Percentiles rank a stretch among this genome's conserved stretches.
Conservation (phyloP, 139 green algal species). For the Gonium pectorale region DNA sequence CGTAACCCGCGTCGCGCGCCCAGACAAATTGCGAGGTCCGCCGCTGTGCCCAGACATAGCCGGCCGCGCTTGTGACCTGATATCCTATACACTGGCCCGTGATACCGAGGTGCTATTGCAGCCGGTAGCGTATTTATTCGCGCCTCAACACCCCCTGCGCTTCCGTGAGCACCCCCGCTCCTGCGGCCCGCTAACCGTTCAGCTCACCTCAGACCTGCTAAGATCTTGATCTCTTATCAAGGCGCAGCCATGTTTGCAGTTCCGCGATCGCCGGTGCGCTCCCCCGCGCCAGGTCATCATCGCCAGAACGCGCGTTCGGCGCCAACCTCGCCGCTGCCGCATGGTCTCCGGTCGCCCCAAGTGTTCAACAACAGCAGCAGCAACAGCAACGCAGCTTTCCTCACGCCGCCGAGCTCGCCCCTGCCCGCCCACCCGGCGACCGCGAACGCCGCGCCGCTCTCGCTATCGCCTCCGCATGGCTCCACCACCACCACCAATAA, state of each 20-base stretch:
- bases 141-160: too few species aligned
- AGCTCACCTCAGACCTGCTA: too few species aligned
- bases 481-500: not conserved
- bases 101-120: too few species aligned
- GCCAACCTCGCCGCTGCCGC: not conserved
- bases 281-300: not conserved
- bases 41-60: too few species aligned
- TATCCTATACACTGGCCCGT: too few species aligned
- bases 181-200: too few species aligned
- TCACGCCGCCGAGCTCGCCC: not conserved
- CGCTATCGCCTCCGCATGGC: not conserved
- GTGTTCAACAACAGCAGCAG: not conserved
- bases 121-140: too few species aligned
- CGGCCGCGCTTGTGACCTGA: too few species aligned
- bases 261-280: constrained; percentile 1
- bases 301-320: not conserved
- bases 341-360: not conserved
- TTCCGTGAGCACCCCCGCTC: too few species aligned
- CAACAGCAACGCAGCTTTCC: not conserved
- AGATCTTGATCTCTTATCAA: too few species aligned
- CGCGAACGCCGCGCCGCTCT: not conserved
- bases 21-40: too few species aligned
- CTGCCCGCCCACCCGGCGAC: not conserved
- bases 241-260: constrained; percentile 15
- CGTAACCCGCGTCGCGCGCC: too few species aligned